Conservation (phyloP, 192 early-diverging fungal genomes). For the Paraglomus occultum region DNA sequence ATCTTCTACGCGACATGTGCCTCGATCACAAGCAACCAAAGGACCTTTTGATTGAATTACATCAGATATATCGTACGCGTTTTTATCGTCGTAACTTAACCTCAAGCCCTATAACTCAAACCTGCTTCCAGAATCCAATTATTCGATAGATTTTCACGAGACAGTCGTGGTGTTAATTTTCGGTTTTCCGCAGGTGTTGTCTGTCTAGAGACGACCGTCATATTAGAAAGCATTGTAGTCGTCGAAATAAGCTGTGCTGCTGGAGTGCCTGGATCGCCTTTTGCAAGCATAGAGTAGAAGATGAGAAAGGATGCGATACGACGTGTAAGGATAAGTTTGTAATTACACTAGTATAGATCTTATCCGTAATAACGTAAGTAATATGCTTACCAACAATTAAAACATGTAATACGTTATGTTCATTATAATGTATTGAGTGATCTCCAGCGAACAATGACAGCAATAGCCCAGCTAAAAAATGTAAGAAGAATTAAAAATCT, state of each 20-base stretch:
- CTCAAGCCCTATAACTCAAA: conserved; percentile 31
- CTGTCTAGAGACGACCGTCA: conserved; percentile 72
- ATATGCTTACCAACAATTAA: conserved; percentile 25
- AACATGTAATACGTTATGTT: conserved; percentile 15
- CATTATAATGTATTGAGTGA: not conserved
- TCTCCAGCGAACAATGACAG: conserved; percentile 69
- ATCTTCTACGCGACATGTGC: conserved; percentile 88
- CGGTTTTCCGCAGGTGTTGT: conserved; percentile 64
- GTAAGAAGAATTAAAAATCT: too few species aligned
- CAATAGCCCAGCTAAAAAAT: conserved; percentile 61
- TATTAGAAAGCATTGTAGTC: conserved; percentile 73
- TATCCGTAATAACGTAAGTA: conserved; percentile 17
- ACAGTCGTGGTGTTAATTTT: conserved; percentile 73
- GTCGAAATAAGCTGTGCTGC: conserved; percentile 88
- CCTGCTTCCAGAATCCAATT: conserved; percentile 80
- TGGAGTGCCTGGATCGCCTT: conserved; percentile 82
- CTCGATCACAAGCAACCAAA: conserved; percentile 85
- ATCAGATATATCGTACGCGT: conserved; percentile 34
- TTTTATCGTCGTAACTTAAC: conserved; percentile 33
- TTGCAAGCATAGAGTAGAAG: too few species aligned
- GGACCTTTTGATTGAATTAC: conserved; percentile 52
- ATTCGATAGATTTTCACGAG: conserved; percentile 66
- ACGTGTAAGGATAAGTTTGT: conserved; percentile 37
- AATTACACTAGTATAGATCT: too few species aligned
- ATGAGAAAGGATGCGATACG: conserved; percentile 34